Base-by-base conservation (phyloP, 2,329 filamentous ascomycete species). In the Phialemoniopsis sp. region DNA sequence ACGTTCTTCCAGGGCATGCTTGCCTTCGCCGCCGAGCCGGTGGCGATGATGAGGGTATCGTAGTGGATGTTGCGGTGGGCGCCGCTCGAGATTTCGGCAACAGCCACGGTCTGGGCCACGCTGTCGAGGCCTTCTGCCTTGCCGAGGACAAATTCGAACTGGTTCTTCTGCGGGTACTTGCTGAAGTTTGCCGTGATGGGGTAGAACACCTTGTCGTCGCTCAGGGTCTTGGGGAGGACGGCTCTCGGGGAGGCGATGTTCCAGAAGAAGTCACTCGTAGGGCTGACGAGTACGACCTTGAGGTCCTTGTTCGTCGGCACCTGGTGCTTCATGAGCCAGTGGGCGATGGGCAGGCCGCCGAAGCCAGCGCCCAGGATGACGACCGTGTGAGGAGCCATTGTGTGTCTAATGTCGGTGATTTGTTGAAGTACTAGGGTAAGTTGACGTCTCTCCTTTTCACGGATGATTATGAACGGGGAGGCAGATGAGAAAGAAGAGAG, bases 11-110 rank as follows among this genome's bases (percentile, higher is more conserved):
- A 79, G 1, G 76, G 73, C 56, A 72, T 60, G 43, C 53, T 56
- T 5, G 62, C 65, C 16, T 50, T 57, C 26, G 65, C 62, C 19
- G 60, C 58, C 4, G 70, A 57, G 8, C 78, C 78, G 3, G 77
- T 81, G 9, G 76, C 74, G 32, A 82, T 57, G 43, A 82, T 51
- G 12, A 80, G 59, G 16, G 66, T 67, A 46, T 78, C 66, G 49
- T 80, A 82, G 15, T 44, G 43, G 39, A 78, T 51, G 10, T 56
- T 55, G 6, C 59, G 56, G n/a, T 49, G 47, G 5, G 43, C 51
- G 33, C 56, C 58, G 32, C 12, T 34, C 7, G 33, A 13, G 26
- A 43, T 37, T 26, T 60, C 54, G 16, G 56, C 46, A 13, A 78
- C 60, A 2, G 52, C 54, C 17, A 79, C 67, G 1, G 54, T 59